A percentile compares a stretch with the other conserved stretches of the same genome.
Conservation (phyloP, 2,329 filamentous ascomycete genomes). For the Penicillium sp. region DNA sequence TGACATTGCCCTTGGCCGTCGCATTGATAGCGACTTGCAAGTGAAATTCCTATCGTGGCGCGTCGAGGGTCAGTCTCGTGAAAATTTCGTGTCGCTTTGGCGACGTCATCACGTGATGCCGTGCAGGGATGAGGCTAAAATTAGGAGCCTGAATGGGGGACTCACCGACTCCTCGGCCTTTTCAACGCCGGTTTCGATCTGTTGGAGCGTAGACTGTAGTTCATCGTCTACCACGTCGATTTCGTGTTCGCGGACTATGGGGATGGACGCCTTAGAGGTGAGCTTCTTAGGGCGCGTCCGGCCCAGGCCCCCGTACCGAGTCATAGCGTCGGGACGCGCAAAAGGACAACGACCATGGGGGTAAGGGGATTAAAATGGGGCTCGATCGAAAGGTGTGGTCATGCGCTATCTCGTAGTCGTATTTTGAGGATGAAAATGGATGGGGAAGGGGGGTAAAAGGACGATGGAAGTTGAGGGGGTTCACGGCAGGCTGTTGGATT, state of each 20-base stretch:
- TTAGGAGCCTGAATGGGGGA: constrained; percentile 42
- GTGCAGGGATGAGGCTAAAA: constrained; percentile 38
- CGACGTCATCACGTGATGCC: constrained; percentile 44
- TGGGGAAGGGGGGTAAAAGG: constrained; percentile 49
- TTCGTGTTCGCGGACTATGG: constrained; percentile 86
- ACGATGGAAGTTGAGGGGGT: constrained; percentile 22
- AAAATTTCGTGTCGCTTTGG: constrained; percentile 40
- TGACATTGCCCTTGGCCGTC: constrained; percentile 62
- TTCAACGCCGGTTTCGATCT: constrained; percentile 94
- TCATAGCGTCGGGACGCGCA: constrained; percentile 49
- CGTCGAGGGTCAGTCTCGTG: constrained; percentile 26
- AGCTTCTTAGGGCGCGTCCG: constrained; percentile 69
- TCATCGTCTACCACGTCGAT: constrained; percentile 89
- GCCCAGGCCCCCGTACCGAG: constrained; percentile 51
- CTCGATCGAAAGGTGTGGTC: constrained; percentile 64
- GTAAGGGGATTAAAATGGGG: constrained; percentile 65
- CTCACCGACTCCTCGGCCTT: constrained; percentile 96
- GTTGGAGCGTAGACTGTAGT: constrained; percentile 77
- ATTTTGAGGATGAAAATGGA: constrained; percentile 61
- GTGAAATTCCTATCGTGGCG: constrained; percentile 78
- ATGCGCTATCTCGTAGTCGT: constrained; percentile 57
- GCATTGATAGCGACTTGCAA: constrained; percentile 81
- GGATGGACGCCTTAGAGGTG: constrained; percentile 84
- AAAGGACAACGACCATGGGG: constrained; percentile 44
- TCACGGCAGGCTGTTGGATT: constrained; percentile 44